Conservation (phyloP, 345 rosid genomes). For the Clarkia xantiana region DNA sequence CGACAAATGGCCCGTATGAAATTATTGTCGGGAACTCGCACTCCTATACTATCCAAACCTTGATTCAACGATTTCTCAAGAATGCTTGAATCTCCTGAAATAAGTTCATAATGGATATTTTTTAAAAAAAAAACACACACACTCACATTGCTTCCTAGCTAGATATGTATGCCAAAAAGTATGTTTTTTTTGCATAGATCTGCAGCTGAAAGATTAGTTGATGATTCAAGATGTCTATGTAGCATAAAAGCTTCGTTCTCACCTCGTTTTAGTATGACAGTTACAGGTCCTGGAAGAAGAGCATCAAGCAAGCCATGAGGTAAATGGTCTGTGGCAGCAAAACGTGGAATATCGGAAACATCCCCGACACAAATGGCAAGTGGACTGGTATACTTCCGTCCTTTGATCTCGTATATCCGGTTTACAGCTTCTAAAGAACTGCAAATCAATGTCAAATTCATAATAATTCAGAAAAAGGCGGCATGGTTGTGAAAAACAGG, state of each 20-base stretch:
- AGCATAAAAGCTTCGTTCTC: background rate
- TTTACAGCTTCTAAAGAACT: constrained; percentile 65
- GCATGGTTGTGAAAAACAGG: too few species aligned
- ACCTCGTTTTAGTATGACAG: constrained; percentile 72
- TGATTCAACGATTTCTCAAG: constrained; percentile 84
- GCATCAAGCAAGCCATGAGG: constrained; percentile 62
- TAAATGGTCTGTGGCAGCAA: constrained; percentile 55
- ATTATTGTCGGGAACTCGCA: constrained; percentile 68
- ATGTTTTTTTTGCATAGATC: too few species aligned
- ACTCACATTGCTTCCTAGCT: too few species aligned
- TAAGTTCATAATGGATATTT: constrained; percentile 1
- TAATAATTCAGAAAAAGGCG: too few species aligned
- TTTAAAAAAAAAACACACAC: too few species aligned
- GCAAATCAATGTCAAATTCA: constrained; percentile 2
- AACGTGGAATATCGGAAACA: constrained; percentile 54
- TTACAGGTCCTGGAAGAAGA: constrained; percentile 87
- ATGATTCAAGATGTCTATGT: too few species aligned
- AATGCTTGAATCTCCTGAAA: constrained; percentile 63
- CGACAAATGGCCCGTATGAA: constrained; percentile 62
- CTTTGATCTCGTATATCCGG: constrained; percentile 81
- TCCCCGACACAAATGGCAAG: constrained; percentile 82
- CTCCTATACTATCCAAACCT: constrained; percentile 62
- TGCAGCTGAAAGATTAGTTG: too few species aligned
- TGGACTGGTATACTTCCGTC: constrained; percentile 72
- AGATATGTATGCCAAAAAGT: too few species aligned